Conservation (phyloP, 331 rosid genomes). For the Malus hybrid region DNA sequence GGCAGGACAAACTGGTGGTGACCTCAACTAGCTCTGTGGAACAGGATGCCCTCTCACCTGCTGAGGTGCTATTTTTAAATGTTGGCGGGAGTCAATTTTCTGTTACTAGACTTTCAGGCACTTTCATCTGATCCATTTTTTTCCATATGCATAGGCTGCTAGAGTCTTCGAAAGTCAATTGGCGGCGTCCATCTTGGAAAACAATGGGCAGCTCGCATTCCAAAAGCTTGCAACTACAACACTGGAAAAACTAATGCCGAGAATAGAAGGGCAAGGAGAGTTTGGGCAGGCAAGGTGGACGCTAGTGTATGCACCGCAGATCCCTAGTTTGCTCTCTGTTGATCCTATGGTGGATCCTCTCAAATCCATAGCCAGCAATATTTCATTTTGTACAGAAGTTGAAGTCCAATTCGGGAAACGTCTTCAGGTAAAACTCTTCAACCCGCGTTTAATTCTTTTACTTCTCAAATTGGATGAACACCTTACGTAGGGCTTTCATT, state of each 20-base stretch:
- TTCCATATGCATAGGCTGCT: conserved; percentile 45
- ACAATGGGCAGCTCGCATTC: conserved; percentile 62
- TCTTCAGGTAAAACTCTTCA: conserved; percentile 52
- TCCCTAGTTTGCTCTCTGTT: conserved; percentile 58
- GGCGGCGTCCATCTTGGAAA: conserved; percentile 64
- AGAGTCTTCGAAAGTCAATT: conserved; percentile 73
- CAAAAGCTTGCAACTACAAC: conserved; percentile 83
- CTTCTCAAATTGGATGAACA: neutral
- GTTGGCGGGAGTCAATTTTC: neutral
- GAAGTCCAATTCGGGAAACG: conserved; percentile 94
- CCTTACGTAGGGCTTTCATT: too few species aligned
- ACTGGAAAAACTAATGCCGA: conserved; percentile 82
- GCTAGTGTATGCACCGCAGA: conserved; percentile 78
- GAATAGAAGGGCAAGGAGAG: conserved; percentile 90
- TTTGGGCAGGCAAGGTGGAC: conserved; percentile 87
- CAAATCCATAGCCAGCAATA: conserved; percentile 56
- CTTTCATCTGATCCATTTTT: neutral
- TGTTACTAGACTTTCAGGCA: neutral
- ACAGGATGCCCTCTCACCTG: conserved; percentile 67
- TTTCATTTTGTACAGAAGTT: conserved; percentile 81
- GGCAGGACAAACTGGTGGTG: conserved; percentile 90
- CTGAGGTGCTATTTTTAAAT: conserved; percentile 50
- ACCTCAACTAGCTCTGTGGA: conserved; percentile 89
- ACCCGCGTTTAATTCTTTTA: neutral
- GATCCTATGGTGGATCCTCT: conserved; percentile 66